phyloP scores from a whole-genome alignment of 352 stramenopile genomes.

The Phytophthora uliginosa region DNA sequence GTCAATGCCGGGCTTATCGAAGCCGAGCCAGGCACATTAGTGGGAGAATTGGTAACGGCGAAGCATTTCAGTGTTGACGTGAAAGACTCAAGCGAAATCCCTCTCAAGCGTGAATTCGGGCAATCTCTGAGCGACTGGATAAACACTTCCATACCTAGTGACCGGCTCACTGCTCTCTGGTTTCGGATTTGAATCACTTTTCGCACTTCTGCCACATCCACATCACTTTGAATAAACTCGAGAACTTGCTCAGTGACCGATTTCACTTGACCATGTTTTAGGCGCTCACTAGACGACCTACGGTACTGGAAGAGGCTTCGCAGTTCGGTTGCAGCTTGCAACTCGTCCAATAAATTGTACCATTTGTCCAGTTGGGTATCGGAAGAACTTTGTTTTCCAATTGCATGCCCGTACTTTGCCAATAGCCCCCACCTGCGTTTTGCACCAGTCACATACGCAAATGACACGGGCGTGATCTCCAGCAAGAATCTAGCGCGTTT shows the following conservation, averaged over 20 bases:
- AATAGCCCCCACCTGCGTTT: constrained; percentile 78
- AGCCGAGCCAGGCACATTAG: constrained; percentile 23
- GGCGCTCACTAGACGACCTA: constrained; percentile 76
- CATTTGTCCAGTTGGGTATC: constrained; percentile 79
- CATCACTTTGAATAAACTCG: constrained; percentile 88
- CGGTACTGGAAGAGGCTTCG: constrained; percentile 79
- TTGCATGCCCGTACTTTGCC: constrained; percentile 76
- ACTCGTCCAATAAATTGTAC: constrained; percentile 83
- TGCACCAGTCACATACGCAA: constrained; percentile 76
- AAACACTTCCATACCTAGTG: constrained; percentile 63
- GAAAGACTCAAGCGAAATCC: constrained; percentile 64
- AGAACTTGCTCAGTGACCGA: constrained; percentile 87
- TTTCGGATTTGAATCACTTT: constrained; percentile 61
- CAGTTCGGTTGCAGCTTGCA: constrained; percentile 82
- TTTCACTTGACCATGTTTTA: constrained; percentile 60
- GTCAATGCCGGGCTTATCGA: constrained; percentile 10
- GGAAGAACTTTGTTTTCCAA: constrained; percentile 51
- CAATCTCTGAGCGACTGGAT: constrained; percentile 38
- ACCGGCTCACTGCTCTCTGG: constrained; percentile 50
- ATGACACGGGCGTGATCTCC: constrained; percentile 78
- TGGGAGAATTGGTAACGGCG: constrained; percentile 36
- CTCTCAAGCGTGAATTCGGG: constrained; percentile 36
- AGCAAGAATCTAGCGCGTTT: constrained; percentile 76
- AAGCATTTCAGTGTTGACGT: constrained; percentile 53
- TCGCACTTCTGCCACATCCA: constrained; percentile 66